Conservation (phyloP, 495 filamentous ascomycete species). For the Echria macrotheca region DNA sequence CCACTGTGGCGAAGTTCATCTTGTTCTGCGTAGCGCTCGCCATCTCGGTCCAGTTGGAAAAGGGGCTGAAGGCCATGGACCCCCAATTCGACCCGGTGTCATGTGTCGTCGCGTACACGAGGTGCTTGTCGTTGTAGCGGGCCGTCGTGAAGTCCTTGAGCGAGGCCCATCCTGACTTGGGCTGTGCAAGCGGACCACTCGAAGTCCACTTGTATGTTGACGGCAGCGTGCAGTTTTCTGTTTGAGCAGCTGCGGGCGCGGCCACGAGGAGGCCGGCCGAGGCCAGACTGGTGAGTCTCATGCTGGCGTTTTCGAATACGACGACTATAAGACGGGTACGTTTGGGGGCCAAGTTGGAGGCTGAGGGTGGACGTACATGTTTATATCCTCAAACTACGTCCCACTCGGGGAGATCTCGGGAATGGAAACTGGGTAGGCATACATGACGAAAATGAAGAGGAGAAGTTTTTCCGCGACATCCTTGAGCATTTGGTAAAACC, state of each 20-base stretch:
- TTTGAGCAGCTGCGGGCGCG: neutral
- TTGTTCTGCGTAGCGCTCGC: constrained; percentile 46
- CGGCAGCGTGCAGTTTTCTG: constrained; percentile 43
- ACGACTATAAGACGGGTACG: too few species aligned
- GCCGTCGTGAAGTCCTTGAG: constrained; percentile 57
- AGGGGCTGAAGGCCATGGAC: constrained; percentile 53
- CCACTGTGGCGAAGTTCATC: constrained; percentile 48
- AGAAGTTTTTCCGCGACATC: too few species aligned
- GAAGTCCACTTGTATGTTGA: constrained; percentile 53
- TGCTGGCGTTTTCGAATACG: too few species aligned
- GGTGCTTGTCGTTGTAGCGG: constrained; percentile 47
- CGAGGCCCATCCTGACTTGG: constrained; percentile 48
- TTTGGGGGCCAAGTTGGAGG: too few species aligned
- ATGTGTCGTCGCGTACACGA: constrained; percentile 48
- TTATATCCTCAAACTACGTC: too few species aligned
- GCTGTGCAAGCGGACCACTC: constrained; percentile 40
- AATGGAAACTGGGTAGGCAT: too few species aligned
- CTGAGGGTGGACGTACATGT: too few species aligned
- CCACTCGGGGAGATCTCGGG: too few species aligned
- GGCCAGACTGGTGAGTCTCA: too few species aligned
- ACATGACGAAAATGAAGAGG: too few species aligned
- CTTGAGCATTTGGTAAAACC: too few species aligned
- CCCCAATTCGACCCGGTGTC: constrained; percentile 37
- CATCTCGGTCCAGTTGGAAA: constrained; percentile 52
- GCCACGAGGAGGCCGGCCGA: neutral